phyloP scores from a whole-genome alignment of 2,329 filamentous ascomycete genomes.

The Cladosporium sp. region DNA sequence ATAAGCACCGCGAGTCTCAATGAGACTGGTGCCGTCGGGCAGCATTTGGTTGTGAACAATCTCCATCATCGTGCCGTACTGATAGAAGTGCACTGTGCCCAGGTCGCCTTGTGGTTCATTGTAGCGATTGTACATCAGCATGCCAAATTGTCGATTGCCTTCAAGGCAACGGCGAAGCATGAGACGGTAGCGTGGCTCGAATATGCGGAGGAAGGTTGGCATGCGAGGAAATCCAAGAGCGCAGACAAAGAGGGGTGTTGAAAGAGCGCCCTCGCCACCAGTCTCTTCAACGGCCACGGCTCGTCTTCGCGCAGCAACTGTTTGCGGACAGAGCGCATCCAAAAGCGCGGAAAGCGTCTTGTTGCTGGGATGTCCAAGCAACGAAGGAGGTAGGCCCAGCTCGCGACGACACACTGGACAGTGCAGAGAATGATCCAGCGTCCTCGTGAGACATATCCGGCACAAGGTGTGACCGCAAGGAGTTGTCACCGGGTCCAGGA shows the following conservation, averaged over 20 bases:
- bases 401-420: constrained; percentile 75
- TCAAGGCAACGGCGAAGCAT: constrained; percentile 78
- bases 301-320: constrained; percentile 53
- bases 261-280: constrained; percentile 49
- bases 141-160: constrained; percentile 71
- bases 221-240: constrained; percentile 75
- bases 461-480: constrained; percentile 88
- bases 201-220: constrained; percentile 84
- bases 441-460: constrained; percentile 67
- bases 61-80: constrained; percentile 71
- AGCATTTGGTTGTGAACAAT: constrained; percentile 69
- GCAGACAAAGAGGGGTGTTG: constrained; percentile 72
- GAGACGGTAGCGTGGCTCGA: constrained; percentile 83
- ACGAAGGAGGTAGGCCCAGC: constrained; percentile 49
- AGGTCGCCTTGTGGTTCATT: constrained; percentile 48
- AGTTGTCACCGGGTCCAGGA: constrained; percentile 77
- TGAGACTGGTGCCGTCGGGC: constrained; percentile 71
- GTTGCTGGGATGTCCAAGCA: constrained; percentile 53
- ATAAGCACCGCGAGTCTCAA: constrained; percentile 70
- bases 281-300: constrained; percentile 53
- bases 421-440: constrained; percentile 68
- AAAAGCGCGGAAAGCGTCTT: constrained; percentile 57
- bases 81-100: constrained; percentile 54
- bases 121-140: constrained; percentile 66
- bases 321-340: constrained; percentile 61